Evolutionary conservation across 805 yeast species (phyloP), one percentile per base, ranked within the genome.

Genomic region (Blastobotrys robertii): DNA sequence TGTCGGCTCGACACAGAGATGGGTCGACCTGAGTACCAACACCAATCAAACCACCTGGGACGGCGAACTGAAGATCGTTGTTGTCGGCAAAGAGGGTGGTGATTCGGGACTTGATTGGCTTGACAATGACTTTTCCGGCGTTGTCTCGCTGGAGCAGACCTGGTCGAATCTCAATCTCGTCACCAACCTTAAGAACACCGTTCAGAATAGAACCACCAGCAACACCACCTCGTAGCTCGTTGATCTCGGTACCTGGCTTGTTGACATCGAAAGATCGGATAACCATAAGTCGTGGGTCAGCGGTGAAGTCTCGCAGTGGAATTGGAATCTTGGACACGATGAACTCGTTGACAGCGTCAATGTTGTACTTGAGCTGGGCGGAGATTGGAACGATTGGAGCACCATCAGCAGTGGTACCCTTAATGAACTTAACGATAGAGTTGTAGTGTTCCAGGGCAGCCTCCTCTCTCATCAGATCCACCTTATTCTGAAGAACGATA

Each of bases 1-100:
- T 85, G 70, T 92, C 99, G 48, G 97, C 99, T 72, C 98, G 84
- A 74, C 99, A 92, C 59, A 92, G 72, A 2, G 98, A 92, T 45
- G 99, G 99, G 68, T 92, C 99, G 53, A 92, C 94, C 68, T 85
- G 86, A 41, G 98, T 92, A 71, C 99, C 99, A 45, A 92, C 97
- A 78, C 99, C 99, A 58, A 92, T 94, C 63, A 92, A 77, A 51
- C 99, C 99, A 80, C 99, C 99, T 38, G 99, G 99, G 58, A 92
- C 98, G 46, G 99, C 99, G 59, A 90, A 92, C 66, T 92, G 92
- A 67, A 92, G 77, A 65, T 88, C 96, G 60, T 92, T 94, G 68
- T 92, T 88, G 69, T 92, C 99, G 46, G 99, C 97, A 63, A 88
- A 90, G 54, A 92, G 72, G 10, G 97, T 84, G 41, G 86, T 92